Evolutionary conservation across 2,329 filamentous ascomycete genomes (phyloP).

Genomic region (Ophiostoma populinum): DNA sequence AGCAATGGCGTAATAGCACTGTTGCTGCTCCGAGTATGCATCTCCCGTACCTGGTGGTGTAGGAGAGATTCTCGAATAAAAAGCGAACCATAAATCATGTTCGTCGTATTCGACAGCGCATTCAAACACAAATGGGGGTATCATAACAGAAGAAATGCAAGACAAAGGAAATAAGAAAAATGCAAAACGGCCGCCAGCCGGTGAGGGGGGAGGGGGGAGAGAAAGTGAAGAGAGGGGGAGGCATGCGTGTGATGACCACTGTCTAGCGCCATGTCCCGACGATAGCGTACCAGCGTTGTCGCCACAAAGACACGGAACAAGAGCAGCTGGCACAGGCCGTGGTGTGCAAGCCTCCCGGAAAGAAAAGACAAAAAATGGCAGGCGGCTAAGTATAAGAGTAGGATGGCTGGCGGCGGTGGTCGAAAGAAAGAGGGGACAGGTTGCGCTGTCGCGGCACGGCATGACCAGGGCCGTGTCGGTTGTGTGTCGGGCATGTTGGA

Average conservation of each 20-base stretch:
- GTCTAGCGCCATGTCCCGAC: conserved; percentile 4
- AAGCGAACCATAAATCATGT: conserved; percentile 7
- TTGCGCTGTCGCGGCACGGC: conserved; percentile 3
- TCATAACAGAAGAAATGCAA: conserved; percentile 21
- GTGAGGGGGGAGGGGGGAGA: neutral
- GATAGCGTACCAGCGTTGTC: conserved; percentile 27
- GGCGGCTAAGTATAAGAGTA: neutral
- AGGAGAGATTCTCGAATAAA: neutral
- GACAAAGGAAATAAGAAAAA: conserved; percentile 12
- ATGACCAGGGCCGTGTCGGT: too few species aligned
- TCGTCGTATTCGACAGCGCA: conserved; percentile 25
- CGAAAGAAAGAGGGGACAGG: conserved; percentile 3
- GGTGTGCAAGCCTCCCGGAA: neutral
- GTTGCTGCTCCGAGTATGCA: conserved; percentile 31
- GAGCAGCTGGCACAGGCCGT: too few species aligned
- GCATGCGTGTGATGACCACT: neutral
- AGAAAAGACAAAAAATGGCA: neutral
- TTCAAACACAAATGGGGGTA: conserved; percentile 36
- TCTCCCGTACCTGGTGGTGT: neutral
- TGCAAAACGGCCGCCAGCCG: conserved; percentile 7
- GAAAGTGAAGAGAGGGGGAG: neutral
- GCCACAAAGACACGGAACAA: conserved; percentile 3
- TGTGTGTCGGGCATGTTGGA: neutral
- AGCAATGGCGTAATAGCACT: conserved; percentile 38
- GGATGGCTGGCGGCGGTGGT: conserved; percentile 4